Percentiles rank a stretch among this genome's conserved stretches.
phyloP scores from a whole-genome alignment of 768 basidiomycete genomes.

The Cystofilobasidium bisporidii region DNA sequence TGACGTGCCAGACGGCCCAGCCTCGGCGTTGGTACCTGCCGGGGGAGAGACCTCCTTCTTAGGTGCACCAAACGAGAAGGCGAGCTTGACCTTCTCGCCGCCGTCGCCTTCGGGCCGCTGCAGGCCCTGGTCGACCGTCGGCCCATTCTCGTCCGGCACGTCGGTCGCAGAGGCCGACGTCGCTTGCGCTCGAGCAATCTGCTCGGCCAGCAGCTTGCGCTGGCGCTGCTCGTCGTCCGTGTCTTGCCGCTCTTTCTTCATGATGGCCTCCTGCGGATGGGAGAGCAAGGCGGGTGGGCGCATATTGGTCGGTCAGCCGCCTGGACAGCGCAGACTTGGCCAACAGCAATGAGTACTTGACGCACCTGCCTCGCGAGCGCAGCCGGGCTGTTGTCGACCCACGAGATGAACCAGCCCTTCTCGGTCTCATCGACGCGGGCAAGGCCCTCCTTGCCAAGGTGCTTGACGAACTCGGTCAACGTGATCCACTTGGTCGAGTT shows the following conservation, averaged over 20 bases:
- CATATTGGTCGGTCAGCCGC: neutral
- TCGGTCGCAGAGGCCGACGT: conserved; percentile 37
- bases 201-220: conserved; percentile 75
- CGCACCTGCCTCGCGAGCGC: conserved; percentile 76
- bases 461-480: conserved; percentile 86
- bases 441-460: conserved; percentile 65
- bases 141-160: conserved; percentile 20
- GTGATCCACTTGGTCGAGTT: conserved; percentile 92
- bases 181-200: conserved; percentile 73
- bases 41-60: conserved; percentile 21
- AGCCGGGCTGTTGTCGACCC: conserved; percentile 94
- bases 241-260: conserved; percentile 82
- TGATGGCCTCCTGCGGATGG: conserved; percentile 34
- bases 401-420: conserved; percentile 94
- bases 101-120: conserved; percentile 63
- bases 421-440: conserved; percentile 95
- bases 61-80: conserved; percentile 54
- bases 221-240: conserved; percentile 93
- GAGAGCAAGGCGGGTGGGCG: neutral
- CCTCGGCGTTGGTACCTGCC: conserved; percentile 1
- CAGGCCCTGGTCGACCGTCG: conserved; percentile 40
- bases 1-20: conserved; percentile 33
- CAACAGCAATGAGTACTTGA: too few relatives aligned
- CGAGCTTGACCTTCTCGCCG: conserved; percentile 63
- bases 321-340: too few relatives aligned